A percentile compares a stretch with the other conserved stretches of the same genome.
Evolutionary conservation across 2,329 filamentous ascomycete genomes (phyloP).

Genomic region (Colletotrichum coccodes): DNA sequence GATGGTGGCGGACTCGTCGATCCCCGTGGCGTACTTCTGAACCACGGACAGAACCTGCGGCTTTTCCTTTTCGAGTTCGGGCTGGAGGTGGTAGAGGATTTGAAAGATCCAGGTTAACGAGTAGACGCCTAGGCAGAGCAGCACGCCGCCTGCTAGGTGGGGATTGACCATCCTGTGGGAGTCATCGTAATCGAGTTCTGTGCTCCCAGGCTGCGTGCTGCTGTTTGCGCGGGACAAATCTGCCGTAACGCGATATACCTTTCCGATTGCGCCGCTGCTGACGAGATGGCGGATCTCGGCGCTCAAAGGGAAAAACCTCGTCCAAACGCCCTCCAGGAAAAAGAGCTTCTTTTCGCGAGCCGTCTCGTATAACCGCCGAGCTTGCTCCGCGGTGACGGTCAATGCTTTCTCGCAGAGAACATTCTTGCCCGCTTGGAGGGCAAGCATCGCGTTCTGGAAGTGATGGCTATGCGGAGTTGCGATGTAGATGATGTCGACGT

Average conservation of each 20-base stretch:
- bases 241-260: constrained; percentile 67
- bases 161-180: constrained; percentile 82
- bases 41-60: constrained; percentile 76
- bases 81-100: constrained; percentile 83
- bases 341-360: constrained; percentile 78
- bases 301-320: constrained; percentile 86
- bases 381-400: constrained; percentile 83
- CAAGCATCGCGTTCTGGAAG: constrained; percentile 88
- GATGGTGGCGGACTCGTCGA: constrained; percentile 81
- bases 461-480: constrained; percentile 93
- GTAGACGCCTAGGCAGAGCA: constrained; percentile 89
- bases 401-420: constrained; percentile 93
- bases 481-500: constrained; percentile 88
- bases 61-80: constrained; percentile 72
- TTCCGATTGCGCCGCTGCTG: constrained; percentile 63
- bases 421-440: constrained; percentile 83
- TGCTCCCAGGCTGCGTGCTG: constrained; percentile 62
- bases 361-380: constrained; percentile 76
- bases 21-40: constrained; percentile 77
- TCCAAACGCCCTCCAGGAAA: constrained; percentile 92
- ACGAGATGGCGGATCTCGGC: constrained; percentile 77
- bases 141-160: constrained; percentile 82
- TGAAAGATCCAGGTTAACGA: constrained; percentile 91
- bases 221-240: constrained; percentile 71
- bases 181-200: constrained; percentile 63